Evolutionary conservation across 108 stramenopile genomes (phyloP).

Genomic region (Fistulifera pelliculosa): DNA sequence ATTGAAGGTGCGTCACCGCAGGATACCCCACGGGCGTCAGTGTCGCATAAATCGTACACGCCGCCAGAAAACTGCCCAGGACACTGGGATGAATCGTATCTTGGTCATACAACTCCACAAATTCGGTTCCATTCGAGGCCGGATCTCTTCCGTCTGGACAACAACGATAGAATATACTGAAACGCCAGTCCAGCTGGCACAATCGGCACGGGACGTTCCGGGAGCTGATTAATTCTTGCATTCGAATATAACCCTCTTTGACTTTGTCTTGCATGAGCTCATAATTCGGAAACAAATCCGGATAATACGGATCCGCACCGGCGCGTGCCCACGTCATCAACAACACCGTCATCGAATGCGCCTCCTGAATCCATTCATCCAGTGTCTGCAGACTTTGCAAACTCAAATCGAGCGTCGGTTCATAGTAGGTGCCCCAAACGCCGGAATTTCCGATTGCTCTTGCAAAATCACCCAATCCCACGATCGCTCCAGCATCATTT

Average conservation of each 20-base stretch:
- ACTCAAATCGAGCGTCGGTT: neutral
- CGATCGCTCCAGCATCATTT: neutral
- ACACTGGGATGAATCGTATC: constrained; percentile 6
- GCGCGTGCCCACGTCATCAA: constrained; percentile 5
- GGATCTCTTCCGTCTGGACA: neutral
- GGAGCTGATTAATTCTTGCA: neutral
- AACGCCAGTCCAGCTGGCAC: constrained; percentile 3
- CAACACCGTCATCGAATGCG: neutral
- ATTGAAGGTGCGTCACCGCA: too few species aligned
- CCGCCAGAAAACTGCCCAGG: neutral
- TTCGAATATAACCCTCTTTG: neutral
- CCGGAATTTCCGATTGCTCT: constrained; percentile 2
- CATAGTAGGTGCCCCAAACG: neutral
- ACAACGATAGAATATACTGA: constrained; percentile 1
- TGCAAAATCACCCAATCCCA: constrained; percentile 6
- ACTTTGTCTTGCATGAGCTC: neutral
- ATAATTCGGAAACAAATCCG: constrained; percentile 1
- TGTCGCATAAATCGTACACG: constrained; percentile 1
- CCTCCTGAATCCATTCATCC: neutral
- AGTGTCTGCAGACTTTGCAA: neutral
- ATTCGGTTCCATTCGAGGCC: neutral
- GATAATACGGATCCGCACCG: neutral
- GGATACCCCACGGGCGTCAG: neutral
- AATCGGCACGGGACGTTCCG: constrained; percentile 1
- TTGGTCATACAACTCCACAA: neutral